Percentiles rank a stretch among this genome's conserved stretches.
These are phyloP conservation scores for Leccinum uliginosum DNA, from an alignment of 768 basidiomycete species.

Conservation along the genomic window DNA sequence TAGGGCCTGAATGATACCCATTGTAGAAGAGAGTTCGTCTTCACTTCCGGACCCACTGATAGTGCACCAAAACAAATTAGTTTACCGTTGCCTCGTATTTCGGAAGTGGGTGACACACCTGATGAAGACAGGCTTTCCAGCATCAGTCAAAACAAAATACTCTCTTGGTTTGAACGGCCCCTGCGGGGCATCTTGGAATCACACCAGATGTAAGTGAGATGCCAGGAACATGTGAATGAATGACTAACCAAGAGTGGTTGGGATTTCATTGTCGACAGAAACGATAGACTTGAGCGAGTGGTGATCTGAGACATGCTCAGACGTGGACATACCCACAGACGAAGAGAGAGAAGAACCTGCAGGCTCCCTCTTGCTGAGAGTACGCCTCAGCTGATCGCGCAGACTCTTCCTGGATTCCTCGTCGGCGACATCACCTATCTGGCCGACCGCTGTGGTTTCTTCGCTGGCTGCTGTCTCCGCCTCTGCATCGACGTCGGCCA, in stretches of 20 bases:
- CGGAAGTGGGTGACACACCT: conserved; percentile 46
- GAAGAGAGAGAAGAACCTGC: conserved; percentile 35
- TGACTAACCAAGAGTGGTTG: conserved; percentile 19
- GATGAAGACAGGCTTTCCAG: conserved; percentile 95
- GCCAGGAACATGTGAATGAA: conserved; percentile 2
- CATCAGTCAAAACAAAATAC: conserved; percentile 91
- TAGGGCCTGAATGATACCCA: conserved; percentile 93
- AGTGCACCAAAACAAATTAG: not conserved
- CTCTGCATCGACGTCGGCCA: conserved; percentile 67
- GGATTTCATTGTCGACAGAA: conserved; percentile 35
- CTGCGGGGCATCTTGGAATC: conserved; percentile 8
- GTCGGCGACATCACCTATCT: conserved; percentile 39
- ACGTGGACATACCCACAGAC: conserved; percentile 8
- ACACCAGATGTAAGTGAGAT: not conserved
- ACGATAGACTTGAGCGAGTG: conserved; percentile 12
- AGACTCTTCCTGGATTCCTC: conserved; percentile 61
- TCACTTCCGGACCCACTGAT: conserved; percentile 49
- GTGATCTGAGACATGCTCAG: conserved; percentile 8
- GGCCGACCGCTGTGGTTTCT: conserved; percentile 44
- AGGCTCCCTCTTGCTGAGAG: conserved; percentile 49
- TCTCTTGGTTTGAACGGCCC: conserved; percentile 52
- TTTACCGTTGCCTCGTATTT: not conserved
- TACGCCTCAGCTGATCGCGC: conserved; percentile 68
- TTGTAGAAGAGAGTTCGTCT: conserved; percentile 67
- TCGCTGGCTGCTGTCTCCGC: conserved; percentile 53